phyloP scores from a whole-genome alignment of 352 stramenopile genomes.

The Elongisporangium prolatum region DNA sequence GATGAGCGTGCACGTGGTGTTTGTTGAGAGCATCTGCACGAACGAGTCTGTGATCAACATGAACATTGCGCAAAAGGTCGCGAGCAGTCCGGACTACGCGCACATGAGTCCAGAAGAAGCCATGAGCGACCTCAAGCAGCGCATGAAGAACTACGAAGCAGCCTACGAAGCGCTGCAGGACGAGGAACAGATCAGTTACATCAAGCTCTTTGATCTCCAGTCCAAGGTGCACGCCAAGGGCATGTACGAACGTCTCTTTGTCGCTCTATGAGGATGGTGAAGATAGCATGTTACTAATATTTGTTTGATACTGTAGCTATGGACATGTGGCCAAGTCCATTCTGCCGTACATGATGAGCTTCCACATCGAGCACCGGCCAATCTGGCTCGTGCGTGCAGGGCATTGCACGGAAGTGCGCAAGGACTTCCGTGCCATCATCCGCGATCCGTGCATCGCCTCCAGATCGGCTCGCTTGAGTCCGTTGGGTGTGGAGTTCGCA shows the following conservation, averaged over 20 bases:
- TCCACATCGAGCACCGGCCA: slow-evolving; percentile 90
- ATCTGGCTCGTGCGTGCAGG: slow-evolving; percentile 92
- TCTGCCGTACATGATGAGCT: slow-evolving; percentile 93
- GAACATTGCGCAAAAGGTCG: slow-evolving; percentile 78
- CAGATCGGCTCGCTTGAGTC: slow-evolving; percentile 79
- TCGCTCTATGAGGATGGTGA: neutral
- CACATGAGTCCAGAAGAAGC: slow-evolving; percentile 67
- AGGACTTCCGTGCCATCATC: slow-evolving; percentile 62
- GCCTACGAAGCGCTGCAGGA: slow-evolving; percentile 86
- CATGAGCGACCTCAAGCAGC: slow-evolving; percentile 70
- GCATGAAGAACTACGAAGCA: slow-evolving; percentile 86
- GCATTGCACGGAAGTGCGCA: slow-evolving; percentile 71
- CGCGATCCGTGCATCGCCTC: slow-evolving; percentile 72
- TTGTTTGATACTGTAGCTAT: slow-evolving; percentile 28
- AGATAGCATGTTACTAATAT: slow-evolving; percentile 4
- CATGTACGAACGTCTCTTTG: slow-evolving; percentile 45
- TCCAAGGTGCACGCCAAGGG: slow-evolving; percentile 84
- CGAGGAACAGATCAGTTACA: slow-evolving; percentile 85
- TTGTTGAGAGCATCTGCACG: slow-evolving; percentile 93
- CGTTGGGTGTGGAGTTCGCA: slow-evolving; percentile 91
- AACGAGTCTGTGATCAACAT: slow-evolving; percentile 86
- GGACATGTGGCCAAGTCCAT: slow-evolving; percentile 90
- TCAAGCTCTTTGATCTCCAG: slow-evolving; percentile 88
- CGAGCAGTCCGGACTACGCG: slow-evolving; percentile 78
- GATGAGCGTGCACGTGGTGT: slow-evolving; percentile 86